A percentile compares a stretch with the other conserved stretches of the same genome.
phyloP scores from a whole-genome alignment of 176 grass and related monocot species.

The Eremochloa ophiuroides region DNA sequence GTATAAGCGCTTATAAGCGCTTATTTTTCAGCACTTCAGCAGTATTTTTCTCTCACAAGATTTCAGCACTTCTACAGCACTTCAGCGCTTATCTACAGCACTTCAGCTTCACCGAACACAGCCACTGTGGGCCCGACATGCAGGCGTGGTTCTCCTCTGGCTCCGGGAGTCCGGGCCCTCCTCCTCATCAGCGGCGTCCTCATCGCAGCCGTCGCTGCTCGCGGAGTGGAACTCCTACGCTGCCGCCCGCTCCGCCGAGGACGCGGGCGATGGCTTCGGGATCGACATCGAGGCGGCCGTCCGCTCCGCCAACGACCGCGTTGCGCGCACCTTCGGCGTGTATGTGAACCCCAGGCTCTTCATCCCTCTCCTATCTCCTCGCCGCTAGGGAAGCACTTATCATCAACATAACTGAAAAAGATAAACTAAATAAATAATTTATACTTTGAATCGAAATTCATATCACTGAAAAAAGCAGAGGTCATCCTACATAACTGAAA shows the following conservation, averaged over 20 bases:
- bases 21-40: too few relatives aligned
- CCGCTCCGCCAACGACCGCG: slow-evolving; percentile 79
- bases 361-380: background rate
- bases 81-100: too few relatives aligned
- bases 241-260: slow-evolving; percentile 74
- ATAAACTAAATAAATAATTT: too few relatives aligned
- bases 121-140: slow-evolving; percentile 49
- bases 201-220: slow-evolving; percentile 55
- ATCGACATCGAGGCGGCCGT: slow-evolving; percentile 95
- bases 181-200: slow-evolving; percentile 27
- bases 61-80: too few relatives aligned
- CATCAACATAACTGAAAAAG: too few relatives aligned
- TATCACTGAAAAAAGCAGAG: too few relatives aligned
- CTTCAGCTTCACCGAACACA: too few relatives aligned
- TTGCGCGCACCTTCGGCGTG: slow-evolving; percentile 73
- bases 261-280: slow-evolving; percentile 40
- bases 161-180: slow-evolving; percentile 50
- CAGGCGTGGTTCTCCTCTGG: slow-evolving; percentile 81
- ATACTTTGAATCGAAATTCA: too few relatives aligned
- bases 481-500: too few relatives aligned
- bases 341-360: slow-evolving; percentile 19
- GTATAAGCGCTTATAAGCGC: too few relatives aligned
- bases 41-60: too few relatives aligned
- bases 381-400: background rate
- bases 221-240: slow-evolving; percentile 99